These are phyloP conservation scores for Auxenochlorella pyrenoidosa DNA, from an alignment of 139 green algal species.

Conservation along the genomic window DNA sequence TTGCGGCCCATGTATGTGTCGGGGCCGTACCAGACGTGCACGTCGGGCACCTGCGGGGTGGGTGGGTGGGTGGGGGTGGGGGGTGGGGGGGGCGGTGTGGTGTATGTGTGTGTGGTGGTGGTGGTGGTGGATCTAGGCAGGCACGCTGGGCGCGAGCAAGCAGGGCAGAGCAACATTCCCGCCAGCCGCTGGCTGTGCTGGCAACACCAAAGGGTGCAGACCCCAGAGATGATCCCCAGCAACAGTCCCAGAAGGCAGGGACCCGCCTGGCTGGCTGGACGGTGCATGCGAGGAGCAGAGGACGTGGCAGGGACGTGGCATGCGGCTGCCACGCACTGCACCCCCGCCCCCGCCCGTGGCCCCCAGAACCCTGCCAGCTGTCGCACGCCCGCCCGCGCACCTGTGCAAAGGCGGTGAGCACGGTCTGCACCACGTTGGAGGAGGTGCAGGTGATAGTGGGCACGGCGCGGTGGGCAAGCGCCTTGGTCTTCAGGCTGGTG, in stretches of 20 bases:
- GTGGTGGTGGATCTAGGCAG: no score
- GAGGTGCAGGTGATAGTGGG: slow-evolving; percentile 99
- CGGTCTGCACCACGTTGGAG: slow-evolving; percentile 97
- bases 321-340: no score
- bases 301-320: no score
- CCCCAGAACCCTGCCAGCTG: neutral
- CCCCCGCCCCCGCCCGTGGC: neutral
- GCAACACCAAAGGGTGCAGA: no score
- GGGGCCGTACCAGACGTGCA: slow-evolving; percentile 96
- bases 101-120: neutral
- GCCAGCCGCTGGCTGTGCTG: no score
- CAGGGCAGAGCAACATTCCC: no score
- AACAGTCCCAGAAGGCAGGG: no score
- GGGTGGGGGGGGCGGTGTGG: neutral
- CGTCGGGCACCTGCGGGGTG: slow-evolving; percentile 68
- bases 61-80: neutral
- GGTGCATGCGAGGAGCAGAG: no score
- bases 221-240: no score
- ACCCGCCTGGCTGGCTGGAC: no score
- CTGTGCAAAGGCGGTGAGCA: slow-evolving; percentile 92
- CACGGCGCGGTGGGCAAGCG: slow-evolving; percentile 79
- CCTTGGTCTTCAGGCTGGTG: slow-evolving; percentile 96
- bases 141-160: no score
- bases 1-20: slow-evolving; percentile 99
- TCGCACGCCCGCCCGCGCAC: slow-evolving; percentile 24